Evolutionary conservation across 345 rosid species (phyloP), one percentile per base, ranked within the genome.

Genomic region (Chamaenerion angustifolium): DNA sequence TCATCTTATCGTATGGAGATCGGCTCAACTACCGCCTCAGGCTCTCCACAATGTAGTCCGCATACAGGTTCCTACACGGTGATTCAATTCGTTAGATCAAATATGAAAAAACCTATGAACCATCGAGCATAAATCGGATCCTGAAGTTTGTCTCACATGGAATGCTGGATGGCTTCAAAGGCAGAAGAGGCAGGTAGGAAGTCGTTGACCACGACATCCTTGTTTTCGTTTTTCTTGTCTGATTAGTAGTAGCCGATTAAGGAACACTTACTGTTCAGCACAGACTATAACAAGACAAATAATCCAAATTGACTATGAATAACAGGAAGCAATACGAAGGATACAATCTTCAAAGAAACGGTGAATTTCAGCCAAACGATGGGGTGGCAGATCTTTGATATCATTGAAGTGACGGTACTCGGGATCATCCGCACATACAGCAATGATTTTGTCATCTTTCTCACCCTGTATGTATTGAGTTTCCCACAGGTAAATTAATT

Each of bases 141-240:
- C 4, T 21, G 25, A 2, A 2, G 25, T 21, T 21, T 21, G 25
- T 49, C 79, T 78, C 70, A 93, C 99, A 93, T 80, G 40, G 99
- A 88, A 65, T 88, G 69, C 73, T 93, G 83, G 59, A 93, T 71
- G 66, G 88, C 96, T 4, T 84, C 85, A 19, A 62, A 76, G 43
- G 96, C 96, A 66, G 76, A 45, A 31, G 76, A 51, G 18, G 95
- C 82, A 0, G 96, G 95, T 49, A 93, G 70, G 56, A 93, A 93
- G 56, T 93, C 96, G 59, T 93, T 71, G n/a, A 93, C 99, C 0
- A 94, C 99, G 54, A 93, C 96, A 65, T 93, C 95, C 75, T 93
- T 93, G 88, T 93, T 88, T 79, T 93, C 99, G 58, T 93, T 93
- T 63, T 93, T 93, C 84, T 93, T 93, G 75, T 93, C 99, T 93